Base-by-base conservation (phyloP, 2,329 filamentous ascomycete species). In the Xylariaceae sp. region DNA sequence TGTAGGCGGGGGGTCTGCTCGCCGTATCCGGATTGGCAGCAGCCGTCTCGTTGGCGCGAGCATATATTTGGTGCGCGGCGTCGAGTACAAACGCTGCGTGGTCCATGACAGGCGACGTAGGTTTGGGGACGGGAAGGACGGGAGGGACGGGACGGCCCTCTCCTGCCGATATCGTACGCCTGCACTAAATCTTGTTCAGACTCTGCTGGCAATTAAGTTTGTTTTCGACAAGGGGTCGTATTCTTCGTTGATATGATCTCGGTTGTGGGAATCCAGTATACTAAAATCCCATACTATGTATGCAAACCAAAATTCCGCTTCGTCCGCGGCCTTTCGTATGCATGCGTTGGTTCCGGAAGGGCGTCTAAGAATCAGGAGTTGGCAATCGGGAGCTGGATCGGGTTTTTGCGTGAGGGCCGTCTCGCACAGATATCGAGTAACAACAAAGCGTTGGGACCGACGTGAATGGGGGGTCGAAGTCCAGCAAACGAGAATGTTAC, bases 1-100 rank as follows among this genome's bases (percentile, higher is more conserved):
- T 97, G 80, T 88, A 97, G 55, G 74, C 72, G 6, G 74, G 65
- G 0, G 80, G 80, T 30, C 80, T 72, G 26, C 63, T 59, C 9
- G 63, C 56, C n/a, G 67, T 59, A 50, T 63, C 64, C 40, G 60
- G 56, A 60, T 65, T 59, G 50, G 63, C 59, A 46, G 64, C 60
- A 52, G 60, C 65, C 40, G 68, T 72, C 8, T 69, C 64, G 62
- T 75, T 72, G 7, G 72, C 70, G 52, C 78, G 72, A 51, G 73
- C 71, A 56, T 78, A 78, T 64, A 63, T 64, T 56, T 65, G 56
- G 55, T 69, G 67, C 54, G 66, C 67, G 26, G 68, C 58, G 51
- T 68, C 62, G 60, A 75, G 68, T 31, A 68, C 67, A 50, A 68
- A 65, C 34, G 64, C 69, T 47, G 70, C 61, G 44, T 70, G 64